Evolutionary conservation across 208 protist species (phyloP), one percentile per base, ranked within the genome.

Genomic region (Sergeia podlipaevii): DNA sequence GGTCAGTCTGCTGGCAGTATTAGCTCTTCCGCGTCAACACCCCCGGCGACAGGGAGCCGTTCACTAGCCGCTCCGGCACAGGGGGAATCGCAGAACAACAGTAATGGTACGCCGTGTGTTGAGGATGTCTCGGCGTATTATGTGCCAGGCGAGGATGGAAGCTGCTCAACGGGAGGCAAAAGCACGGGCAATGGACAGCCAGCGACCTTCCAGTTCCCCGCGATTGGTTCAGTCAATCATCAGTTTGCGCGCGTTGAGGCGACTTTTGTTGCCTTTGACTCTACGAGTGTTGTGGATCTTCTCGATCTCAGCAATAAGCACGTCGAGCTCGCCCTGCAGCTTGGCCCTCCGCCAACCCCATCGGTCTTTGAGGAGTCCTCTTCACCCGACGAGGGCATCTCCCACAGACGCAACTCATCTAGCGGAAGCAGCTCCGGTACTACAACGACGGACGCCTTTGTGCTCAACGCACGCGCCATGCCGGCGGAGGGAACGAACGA

Each of bases 201-300:
- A n/a, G 32, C 51, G 34, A 50, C 41, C 49, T 80, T 78, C 30
- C 63, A 72, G 27, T 70, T 80, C 36, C 65, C 72, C 3, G 34
- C 47, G 17, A 78, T 78, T 41, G 73, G 73, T 50, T 62, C 68
- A 30, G 44, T 48, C 1, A 30, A 26, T 27, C 78, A 85, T 61
- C 54, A 52, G 11, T 93, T 89, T 55, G 70, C 74, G 8, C 80
- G 80, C 29, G 74, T 84, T 34, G 85, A 93, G 66, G 68, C 75
- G 0, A 77, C 76, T 32, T 93, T 93, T 60, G 74, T 89, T 38
- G 85, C 80, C 8, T 89, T 93, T 43, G 80, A 89, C 58, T 71
- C 68, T 20, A 73, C 55, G 34, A 86, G 54, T 34, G 69, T 89
- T 7, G 78, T 89, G 2, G 85, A 93, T 42, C 69, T 93, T 23